Evolutionary conservation across 1,284 basidiomycete species (phyloP), one percentile per base, ranked within the genome.

Genomic region (Puccinia polysora): DNA sequence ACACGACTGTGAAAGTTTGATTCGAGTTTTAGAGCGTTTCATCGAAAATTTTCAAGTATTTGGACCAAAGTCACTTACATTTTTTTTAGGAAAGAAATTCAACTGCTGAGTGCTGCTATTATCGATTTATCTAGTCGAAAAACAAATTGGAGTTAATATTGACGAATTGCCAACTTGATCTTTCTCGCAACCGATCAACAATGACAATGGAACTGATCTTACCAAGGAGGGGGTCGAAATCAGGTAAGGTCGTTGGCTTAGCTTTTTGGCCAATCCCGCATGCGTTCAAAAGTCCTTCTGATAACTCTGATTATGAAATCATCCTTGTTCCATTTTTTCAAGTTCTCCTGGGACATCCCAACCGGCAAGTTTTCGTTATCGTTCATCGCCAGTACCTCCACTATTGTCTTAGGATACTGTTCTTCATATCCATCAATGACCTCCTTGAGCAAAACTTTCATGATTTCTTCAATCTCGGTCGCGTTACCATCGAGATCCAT

Each of bases 241-340:
- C n/a, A n/a, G n/a, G n/a, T n/a, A n/a, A 45, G 25, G n/a, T 63
- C 8, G n/a, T 49, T 60, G 25, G 15, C 40, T 34, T 34, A 6
- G 20, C 6, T 58, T 3, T 20, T 4, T 60, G 58, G 15, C 50
- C 43, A 64, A 49, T 64, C 65, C 30, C 65, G 38, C n/a, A 67
- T 67, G 23, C 50, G 50, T 53, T 67, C 67, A 7, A 55, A 32
- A 59, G 67, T 69, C 50, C 67, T 69, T 6, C 45, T 15, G 30
- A 69, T 58, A 18, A 69, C 56, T 47, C 67, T 58, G 2, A 50
- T 23, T 14, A 69, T 50, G 50, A 69, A 59, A 50, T 69, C 56
- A 14, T 69, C 67, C 30, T 59, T 69, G 14, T 23, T 30, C 55
- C 53, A 69, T 6, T 58, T n/a, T 2, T 47, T 47, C 15, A 47